phyloP scores from a whole-genome alignment of 345 rosid species.

The Odontarrhena argentea region DNA sequence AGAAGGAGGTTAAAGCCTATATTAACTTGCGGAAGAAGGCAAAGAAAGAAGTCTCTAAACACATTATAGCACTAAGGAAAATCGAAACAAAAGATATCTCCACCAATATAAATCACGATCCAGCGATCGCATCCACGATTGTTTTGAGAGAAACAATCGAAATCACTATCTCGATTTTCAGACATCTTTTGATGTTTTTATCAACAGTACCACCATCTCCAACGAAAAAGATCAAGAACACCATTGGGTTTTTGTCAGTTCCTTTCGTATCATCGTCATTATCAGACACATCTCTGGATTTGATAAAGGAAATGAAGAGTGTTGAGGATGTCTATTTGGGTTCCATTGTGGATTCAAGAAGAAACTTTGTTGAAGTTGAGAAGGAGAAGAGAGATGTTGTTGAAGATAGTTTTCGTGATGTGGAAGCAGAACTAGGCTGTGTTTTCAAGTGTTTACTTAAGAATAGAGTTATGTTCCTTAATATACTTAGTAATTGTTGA shows the following conservation, averaged over 20 bases:
- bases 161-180: slow-evolving; percentile 45
- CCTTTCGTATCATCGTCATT: slow-evolving; percentile 24
- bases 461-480: slow-evolving; percentile 52
- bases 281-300: slow-evolving; percentile 19
- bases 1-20: slow-evolving; percentile 46
- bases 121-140: slow-evolving; percentile 3
- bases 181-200: slow-evolving; percentile 49
- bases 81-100: slow-evolving; percentile 31
- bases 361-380: slow-evolving; percentile 17
- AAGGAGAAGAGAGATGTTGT: slow-evolving; percentile 27
- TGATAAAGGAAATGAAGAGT: slow-evolving; percentile 42
- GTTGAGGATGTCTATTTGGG: slow-evolving; percentile 44
- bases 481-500: slow-evolving; percentile 44
- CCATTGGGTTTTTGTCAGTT: slow-evolving; percentile 47
- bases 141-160: slow-evolving; percentile 23
- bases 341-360: slow-evolving; percentile 19
- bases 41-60: slow-evolving; percentile 48
- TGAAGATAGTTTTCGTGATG: slow-evolving; percentile 41
- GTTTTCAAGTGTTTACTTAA: slow-evolving; percentile 47
- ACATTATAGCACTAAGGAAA: slow-evolving; percentile 46
- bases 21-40: slow-evolving; percentile 59
- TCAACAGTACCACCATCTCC: slow-evolving; percentile 34
- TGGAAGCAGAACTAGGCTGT: slow-evolving; percentile 49
- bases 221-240: slow-evolving; percentile 13
- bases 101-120: slow-evolving; percentile 12